Conservation (phyloP, 2,329 filamentous ascomycete genomes). For the Chrysoporthe cubensis region DNA sequence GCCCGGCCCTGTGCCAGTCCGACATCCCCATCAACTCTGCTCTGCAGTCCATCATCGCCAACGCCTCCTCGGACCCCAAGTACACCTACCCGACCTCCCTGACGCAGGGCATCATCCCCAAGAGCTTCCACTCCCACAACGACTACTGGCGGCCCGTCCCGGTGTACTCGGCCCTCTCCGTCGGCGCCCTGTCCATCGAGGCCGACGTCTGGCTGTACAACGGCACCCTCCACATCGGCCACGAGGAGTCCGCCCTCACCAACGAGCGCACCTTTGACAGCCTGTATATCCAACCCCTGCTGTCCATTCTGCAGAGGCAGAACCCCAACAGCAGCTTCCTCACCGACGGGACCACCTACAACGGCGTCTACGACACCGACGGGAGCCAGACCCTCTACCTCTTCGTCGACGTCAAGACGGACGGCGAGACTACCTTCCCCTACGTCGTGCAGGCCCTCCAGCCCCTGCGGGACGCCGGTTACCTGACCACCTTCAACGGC, state of each 20-base stretch:
- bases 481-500: conserved; percentile 55
- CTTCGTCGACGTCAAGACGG: conserved; percentile 70
- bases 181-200: conserved; percentile 66
- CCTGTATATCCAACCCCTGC: conserved; percentile 66
- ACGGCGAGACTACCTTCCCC: conserved; percentile 54
- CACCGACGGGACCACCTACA: conserved; percentile 40
- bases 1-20: conserved; percentile 18
- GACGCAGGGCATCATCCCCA: conserved; percentile 56
- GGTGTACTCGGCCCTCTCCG: conserved; percentile 62
- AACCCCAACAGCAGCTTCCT: conserved; percentile 54
- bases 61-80: conserved; percentile 33
- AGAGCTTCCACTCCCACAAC: conserved; percentile 69
- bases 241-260: conserved; percentile 58
- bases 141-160: conserved; percentile 71
- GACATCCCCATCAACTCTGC: conserved; percentile 24
- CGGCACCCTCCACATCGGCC: conserved; percentile 63
- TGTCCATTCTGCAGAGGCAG: conserved; percentile 56
- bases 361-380: conserved; percentile 60
- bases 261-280: conserved; percentile 58
- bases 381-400: conserved; percentile 59
- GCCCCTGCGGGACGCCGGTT: conserved; percentile 59
- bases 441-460: conserved; percentile 56
- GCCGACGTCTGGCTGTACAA: conserved; percentile 69
- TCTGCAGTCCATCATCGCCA: conserved; percentile 22
- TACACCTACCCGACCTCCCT: conserved; percentile 55